Evolutionary conservation across 306 rosid species (phyloP).

Genomic region (Boehmeria nivea): DNA sequence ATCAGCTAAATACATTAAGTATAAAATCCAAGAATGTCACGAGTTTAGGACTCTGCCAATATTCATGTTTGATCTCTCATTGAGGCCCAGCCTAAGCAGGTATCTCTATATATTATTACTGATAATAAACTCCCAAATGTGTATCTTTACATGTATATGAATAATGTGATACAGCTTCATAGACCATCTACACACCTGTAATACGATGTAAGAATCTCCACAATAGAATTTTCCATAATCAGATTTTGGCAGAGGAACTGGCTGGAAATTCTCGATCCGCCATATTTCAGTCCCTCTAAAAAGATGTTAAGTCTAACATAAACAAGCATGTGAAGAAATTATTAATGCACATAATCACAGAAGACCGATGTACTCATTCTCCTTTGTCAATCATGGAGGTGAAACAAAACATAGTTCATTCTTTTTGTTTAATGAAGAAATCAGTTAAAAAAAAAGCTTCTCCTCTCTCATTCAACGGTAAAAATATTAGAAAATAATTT

Average conservation of each 20-base stretch:
- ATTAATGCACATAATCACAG: conserved; percentile 1
- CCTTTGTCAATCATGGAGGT: too few species aligned
- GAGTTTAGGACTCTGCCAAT: too few species aligned
- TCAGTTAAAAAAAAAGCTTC: not conserved
- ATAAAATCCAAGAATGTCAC: not conserved
- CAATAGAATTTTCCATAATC: conserved; percentile 91
- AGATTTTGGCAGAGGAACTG: conserved; percentile 82
- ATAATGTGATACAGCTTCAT: conserved; percentile 7
- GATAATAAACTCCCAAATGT: too few species aligned
- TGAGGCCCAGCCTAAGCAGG: too few species aligned
- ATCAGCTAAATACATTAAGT: conserved; percentile 16
- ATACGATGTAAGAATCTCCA: conserved; percentile 89
- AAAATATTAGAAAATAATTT: not conserved
- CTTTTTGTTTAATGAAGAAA: too few species aligned
- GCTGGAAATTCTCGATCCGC: conserved; percentile 97
- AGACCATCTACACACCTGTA: conserved; percentile 58
- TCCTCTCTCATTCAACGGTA: not conserved
- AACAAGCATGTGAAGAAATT: not conserved
- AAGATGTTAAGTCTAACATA: conserved; percentile 57
- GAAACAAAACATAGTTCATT: too few species aligned
- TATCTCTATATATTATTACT: too few species aligned
- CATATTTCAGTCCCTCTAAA: conserved; percentile 93
- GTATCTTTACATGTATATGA: too few species aligned
- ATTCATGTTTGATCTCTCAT: too few species aligned
- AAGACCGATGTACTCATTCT: too few species aligned